phyloP scores from a whole-genome alignment of 2,329 filamentous ascomycete genomes.

The Xylaria sp. region DNA sequence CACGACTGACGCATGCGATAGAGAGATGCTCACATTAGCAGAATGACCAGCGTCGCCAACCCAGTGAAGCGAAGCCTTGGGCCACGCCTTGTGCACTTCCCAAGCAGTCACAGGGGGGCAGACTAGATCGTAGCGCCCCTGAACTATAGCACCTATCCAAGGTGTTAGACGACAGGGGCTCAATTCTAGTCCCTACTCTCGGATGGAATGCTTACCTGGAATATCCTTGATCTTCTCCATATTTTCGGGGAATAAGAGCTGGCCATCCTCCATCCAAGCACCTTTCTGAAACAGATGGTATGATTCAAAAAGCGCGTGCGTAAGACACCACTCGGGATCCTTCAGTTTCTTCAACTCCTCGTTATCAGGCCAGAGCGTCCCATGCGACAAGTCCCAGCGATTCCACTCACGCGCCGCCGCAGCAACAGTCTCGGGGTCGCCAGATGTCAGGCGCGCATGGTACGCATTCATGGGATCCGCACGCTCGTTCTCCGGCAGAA shows the following conservation, averaged over 20 bases:
- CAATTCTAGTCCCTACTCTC: neutral
- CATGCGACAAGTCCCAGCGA: slow-evolving; percentile 19
- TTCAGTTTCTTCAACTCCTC: slow-evolving; percentile 2
- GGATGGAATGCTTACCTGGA: slow-evolving; percentile 19
- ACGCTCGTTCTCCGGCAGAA: slow-evolving; percentile 32
- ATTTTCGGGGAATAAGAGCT: slow-evolving; percentile 29
- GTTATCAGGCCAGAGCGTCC: slow-evolving; percentile 23
- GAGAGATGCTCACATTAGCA: slow-evolving; percentile 18
- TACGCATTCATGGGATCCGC: slow-evolving; percentile 19
- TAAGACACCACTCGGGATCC: slow-evolving; percentile 32
- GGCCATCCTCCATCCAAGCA: slow-evolving; percentile 33
- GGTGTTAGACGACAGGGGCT: neutral
- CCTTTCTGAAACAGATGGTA: slow-evolving; percentile 28
- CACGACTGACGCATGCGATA: too few species aligned
- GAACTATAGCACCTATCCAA: slow-evolving; percentile 29
- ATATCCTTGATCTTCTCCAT: slow-evolving; percentile 39
- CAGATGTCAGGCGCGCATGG: slow-evolving; percentile 29
- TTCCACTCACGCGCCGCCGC: slow-evolving; percentile 31
- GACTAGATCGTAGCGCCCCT: slow-evolving; percentile 38
- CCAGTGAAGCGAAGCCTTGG: slow-evolving; percentile 32
- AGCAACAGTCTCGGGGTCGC: neutral
- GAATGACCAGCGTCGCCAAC: slow-evolving; percentile 34
- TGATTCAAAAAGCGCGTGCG: slow-evolving; percentile 34
- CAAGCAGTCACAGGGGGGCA: slow-evolving; percentile 34
- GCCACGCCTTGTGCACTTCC: slow-evolving; percentile 37